Base-by-base conservation (phyloP, 2,329 filamentous ascomycete genomes). In the Colletotrichum sp. region DNA sequence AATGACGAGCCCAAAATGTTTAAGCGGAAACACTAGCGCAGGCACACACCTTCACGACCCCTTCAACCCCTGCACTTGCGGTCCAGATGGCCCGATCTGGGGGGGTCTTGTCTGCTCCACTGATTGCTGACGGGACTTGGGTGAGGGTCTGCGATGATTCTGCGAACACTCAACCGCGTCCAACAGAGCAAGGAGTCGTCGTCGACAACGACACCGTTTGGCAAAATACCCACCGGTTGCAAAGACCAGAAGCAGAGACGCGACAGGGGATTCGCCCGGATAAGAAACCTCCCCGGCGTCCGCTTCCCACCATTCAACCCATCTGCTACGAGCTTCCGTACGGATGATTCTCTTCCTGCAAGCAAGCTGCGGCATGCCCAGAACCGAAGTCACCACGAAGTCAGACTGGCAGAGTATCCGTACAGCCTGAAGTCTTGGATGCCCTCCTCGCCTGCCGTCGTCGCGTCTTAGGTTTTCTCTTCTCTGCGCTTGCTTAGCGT, bases 21-120 rank as follows among this genome's bases (percentile, higher is more conserved):
- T 64, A 78, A 75, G 70, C 62, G 57, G 76, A 78, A 78, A 78
- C 77, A 78, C 77, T 78, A 78, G 77, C 69, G 76, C 77, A 77
- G 69, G 77, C 70, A 78, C 77, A 52, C 61, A 44, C 62, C 66
- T 67, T 32, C 61, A 22, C 34, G 65, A 55, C 73, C 62, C 68
- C 57, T 66, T 25, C 30, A 44, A 57, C 52, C 76, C 76, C 67
- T 71, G 69, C 55, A 34, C 39, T 27, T 22, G n/a, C 36, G 62
- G 66, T 62, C 70, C 70, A 76, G 74, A 70, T 78, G 74, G 76
- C 66, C 66, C 74, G 68, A 71, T 71, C 70, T 71, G 66, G 70
- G 73, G 69, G 63, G 34, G 59, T 19, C n/a, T 16, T 52, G 15
- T 39, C 30, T 34, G 36, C 52, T 55, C 57, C 61, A 52, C 44